Percentiles rank a stretch among this genome's conserved stretches.
phyloP scores from a whole-genome alignment of 2,329 filamentous ascomycete genomes.

The Neofusicoccum laricinum region DNA sequence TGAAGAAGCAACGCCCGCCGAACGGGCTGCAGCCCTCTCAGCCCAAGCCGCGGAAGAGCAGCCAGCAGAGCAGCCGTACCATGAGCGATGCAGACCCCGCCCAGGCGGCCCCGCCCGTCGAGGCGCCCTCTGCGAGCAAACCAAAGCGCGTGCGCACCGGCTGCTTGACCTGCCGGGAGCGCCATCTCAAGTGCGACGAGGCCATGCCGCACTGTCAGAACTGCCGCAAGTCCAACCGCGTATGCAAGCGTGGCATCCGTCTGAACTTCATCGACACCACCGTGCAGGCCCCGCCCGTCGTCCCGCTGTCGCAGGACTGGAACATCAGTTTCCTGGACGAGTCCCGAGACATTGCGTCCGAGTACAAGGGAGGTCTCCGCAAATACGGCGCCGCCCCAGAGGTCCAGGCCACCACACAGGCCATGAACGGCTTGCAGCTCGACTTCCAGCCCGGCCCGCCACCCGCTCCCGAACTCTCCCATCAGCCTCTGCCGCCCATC shows the following conservation, averaged over 20 bases:
- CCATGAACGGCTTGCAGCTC: constrained; percentile 30
- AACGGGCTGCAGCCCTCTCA: neutral
- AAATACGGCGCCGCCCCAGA: constrained; percentile 63
- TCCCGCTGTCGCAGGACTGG: constrained; percentile 64
- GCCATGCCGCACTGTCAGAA: constrained; percentile 66
- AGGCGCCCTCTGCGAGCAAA: constrained; percentile 48
- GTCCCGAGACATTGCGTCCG: constrained; percentile 83
- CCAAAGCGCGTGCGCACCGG: constrained; percentile 87
- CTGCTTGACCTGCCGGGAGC: constrained; percentile 83
- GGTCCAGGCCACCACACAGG: constrained; percentile 19
- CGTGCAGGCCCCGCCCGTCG: constrained; percentile 64
- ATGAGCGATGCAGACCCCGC: constrained; percentile 20
- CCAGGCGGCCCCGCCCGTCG: constrained; percentile 18
- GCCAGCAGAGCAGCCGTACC: constrained; percentile 6
- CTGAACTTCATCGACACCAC: constrained; percentile 90
- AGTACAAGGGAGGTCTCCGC: constrained; percentile 76
- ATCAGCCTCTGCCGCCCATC: constrained; percentile 51
- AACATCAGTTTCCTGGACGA: constrained; percentile 81
- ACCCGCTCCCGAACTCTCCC: constrained; percentile 34
- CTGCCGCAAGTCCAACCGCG: constrained; percentile 80
- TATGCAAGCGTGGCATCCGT: constrained; percentile 81
- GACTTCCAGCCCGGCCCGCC: constrained; percentile 26
- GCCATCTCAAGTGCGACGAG: constrained; percentile 91
- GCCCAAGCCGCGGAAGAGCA: constrained; percentile 1
- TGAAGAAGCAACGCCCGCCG: constrained; percentile 14